A percentile compares a stretch with the other conserved stretches of the same genome.
Conservation (phyloP, 768 basidiomycete species). For the Collybiopsis luxurians region DNA sequence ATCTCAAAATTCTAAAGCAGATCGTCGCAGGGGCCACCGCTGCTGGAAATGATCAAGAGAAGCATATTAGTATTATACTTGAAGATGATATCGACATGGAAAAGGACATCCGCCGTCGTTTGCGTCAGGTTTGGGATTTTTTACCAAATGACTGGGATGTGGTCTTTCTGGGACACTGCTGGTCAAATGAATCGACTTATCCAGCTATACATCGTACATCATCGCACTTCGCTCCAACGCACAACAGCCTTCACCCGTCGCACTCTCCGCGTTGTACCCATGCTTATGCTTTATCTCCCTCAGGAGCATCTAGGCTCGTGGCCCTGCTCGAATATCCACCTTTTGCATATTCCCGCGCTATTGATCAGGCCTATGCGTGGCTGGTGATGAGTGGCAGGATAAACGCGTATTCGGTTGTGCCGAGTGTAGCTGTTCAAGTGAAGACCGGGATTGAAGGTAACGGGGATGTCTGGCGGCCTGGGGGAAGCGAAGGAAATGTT, state of each 20-base stretch:
- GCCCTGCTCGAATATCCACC: conserved; percentile 56
- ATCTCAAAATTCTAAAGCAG: not conserved
- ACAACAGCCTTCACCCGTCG: conserved; percentile 52
- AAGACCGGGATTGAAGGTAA: conserved; percentile 45
- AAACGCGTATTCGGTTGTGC: conserved; percentile 62
- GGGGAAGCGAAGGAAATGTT: conserved; percentile 34
- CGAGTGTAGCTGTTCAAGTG: conserved; percentile 64
- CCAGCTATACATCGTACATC: conserved; percentile 26
- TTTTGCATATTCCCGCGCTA: conserved; percentile 75
- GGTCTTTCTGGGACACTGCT: conserved; percentile 76
- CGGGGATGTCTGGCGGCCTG: not conserved
- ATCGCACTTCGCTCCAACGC: not conserved
- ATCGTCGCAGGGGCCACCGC: not conserved
- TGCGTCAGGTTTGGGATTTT: conserved; percentile 40
- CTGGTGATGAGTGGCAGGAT: conserved; percentile 55
- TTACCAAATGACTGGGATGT: conserved; percentile 71
- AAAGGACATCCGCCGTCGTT: conserved; percentile 5
- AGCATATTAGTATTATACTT: conserved; percentile 6
- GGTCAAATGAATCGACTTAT: conserved; percentile 64
- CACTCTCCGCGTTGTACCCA: conserved; percentile 68
- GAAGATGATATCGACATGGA: conserved; percentile 10
- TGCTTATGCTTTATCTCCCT: conserved; percentile 59
- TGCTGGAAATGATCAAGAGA: not conserved
- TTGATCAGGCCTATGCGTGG: conserved; percentile 75
- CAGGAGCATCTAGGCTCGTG: conserved; percentile 60